These are phyloP conservation scores for Nannizziopsis arthrosporioides DNA, from an alignment of 2,329 filamentous ascomycete species.

Conservation along the genomic window DNA sequence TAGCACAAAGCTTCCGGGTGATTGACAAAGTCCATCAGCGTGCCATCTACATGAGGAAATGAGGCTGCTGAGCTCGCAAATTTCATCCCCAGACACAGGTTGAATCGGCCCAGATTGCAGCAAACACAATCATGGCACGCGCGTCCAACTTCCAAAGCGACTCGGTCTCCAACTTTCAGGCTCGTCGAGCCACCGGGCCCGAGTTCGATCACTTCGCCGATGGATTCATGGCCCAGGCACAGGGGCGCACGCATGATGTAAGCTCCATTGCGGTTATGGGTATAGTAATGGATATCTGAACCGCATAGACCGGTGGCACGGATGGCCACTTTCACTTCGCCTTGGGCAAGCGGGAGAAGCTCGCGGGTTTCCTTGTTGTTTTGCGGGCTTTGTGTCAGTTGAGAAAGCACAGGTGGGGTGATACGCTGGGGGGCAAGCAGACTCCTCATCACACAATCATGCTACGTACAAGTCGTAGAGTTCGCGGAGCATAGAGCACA, in stretches of 20 bases:
- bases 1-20: conserved; percentile 52
- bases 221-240: conserved; percentile 65
- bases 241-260: conserved; percentile 73
- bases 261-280: conserved; percentile 74
- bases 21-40: conserved; percentile 50
- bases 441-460: not conserved
- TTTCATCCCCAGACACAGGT: conserved; percentile 48
- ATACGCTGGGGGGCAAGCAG: not conserved
- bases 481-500: conserved; percentile 51
- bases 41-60: conserved; percentile 53
- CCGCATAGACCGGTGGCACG: conserved; percentile 59
- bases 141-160: conserved; percentile 84
- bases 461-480: conserved; percentile 44
- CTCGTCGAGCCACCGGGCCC: conserved; percentile 45
- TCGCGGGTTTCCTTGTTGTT: conserved; percentile 41
- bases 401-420: not conserved
- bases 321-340: conserved; percentile 53
- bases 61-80: conserved; percentile 50
- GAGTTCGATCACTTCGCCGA: conserved; percentile 63
- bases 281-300: conserved; percentile 72
- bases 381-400: not conserved
- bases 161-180: conserved; percentile 59
- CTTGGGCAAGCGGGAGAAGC: conserved; percentile 35
- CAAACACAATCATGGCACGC: conserved; percentile 57
- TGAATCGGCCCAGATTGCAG: conserved; percentile 48